Percentiles rank a stretch among this genome's conserved stretches.
These are phyloP conservation scores for Pseudogymnoascus sp. DNA, from an alignment of 2,329 filamentous ascomycete genomes.

Conservation along the genomic window DNA sequence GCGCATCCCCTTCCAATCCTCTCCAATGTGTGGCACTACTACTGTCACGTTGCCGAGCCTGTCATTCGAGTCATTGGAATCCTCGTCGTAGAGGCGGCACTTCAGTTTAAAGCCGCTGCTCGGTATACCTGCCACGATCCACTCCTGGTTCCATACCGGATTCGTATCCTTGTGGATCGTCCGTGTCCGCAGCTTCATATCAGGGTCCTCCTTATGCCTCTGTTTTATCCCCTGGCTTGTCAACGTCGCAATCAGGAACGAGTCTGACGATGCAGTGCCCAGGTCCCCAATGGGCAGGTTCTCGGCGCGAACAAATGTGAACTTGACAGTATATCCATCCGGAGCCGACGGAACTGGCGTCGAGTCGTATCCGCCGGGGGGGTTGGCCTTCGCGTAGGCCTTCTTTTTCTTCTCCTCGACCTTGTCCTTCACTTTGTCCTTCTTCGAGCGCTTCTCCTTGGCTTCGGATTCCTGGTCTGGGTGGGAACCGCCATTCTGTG, in stretches of 20 bases:
- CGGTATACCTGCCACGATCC: conserved; percentile 83
- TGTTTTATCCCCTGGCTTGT: conserved; percentile 54
- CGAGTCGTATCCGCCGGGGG: conserved; percentile 62
- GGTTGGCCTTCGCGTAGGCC: conserved; percentile 24
- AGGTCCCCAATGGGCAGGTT: conserved; percentile 81
- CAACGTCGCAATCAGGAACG: conserved; percentile 71
- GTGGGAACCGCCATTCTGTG: not conserved
- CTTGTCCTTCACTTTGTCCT: conserved; percentile 21
- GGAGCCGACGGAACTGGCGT: conserved; percentile 69
- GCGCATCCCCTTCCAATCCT: conserved; percentile 60
- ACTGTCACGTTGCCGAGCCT: conserved; percentile 79
- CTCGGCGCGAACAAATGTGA: conserved; percentile 72
- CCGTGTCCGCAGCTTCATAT: conserved; percentile 62
- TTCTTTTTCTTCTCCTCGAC: conserved; percentile 25
- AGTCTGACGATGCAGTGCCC: conserved; percentile 69
- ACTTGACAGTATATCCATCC: conserved; percentile 73
- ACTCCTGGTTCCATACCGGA: conserved; percentile 75
- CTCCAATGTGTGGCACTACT: conserved; percentile 47
- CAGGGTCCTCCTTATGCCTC: conserved; percentile 79
- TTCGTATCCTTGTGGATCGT: conserved; percentile 65
- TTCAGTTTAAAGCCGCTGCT: conserved; percentile 74
- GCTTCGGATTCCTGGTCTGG: not conserved
- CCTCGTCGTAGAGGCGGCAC: conserved; percentile 82
- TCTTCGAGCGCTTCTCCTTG: conserved; percentile 1
- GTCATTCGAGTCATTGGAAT: conserved; percentile 78